Base-by-base conservation (phyloP, 306 rosid species). In the Fagus sylvatica region DNA sequence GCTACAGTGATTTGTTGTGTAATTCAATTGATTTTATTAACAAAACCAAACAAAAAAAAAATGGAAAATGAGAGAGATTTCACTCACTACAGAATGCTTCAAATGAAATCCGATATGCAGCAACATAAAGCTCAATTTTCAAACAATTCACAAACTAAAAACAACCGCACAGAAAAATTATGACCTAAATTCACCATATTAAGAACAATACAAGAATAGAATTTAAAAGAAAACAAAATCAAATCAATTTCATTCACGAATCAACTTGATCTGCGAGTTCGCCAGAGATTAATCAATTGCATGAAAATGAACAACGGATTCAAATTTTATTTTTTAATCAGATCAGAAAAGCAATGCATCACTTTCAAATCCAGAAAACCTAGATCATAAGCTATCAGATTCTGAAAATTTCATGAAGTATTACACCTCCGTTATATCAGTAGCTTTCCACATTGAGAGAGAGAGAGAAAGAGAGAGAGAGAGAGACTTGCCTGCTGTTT, bases 391-490 rank as follows among this genome's bases (percentile, higher is more conserved):
- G 22, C 49, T 15, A 59, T 39, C 2, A 53, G 74, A 30, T 6
- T 19, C 69, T 4, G 69, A 41, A 41, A 60, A 33, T 11, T 70
- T 34, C 4, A 13, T 42, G 3, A 53, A 7, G 30, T 3, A 17
- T 53, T 55, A 17, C 34, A 30, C 43, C 3, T n/a, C 32, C 9
- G 3, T 17, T 16, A 39, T 4, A 60, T 60, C 53, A 5, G 30
- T 67, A 42, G 70, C 43, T 74, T 59, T 65, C 73, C 60, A 36
- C 15, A n/a, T 32, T 39, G 65, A 8, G 7, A 28, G 16, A 48
- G 15, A 67, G 79, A 34, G 48, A 69, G 71, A 16, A n/a, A 55
- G 41, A 67, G 32, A 41, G 81, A 55, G 55, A 46, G 74, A 78
- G 77, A 61, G 53, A n/a, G 33, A 41, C 33, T 53, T 6, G 34